These are phyloP conservation scores for Elsinoe australis DNA, from an alignment of 2,329 filamentous ascomycete genomes.

Conservation along the genomic window DNA sequence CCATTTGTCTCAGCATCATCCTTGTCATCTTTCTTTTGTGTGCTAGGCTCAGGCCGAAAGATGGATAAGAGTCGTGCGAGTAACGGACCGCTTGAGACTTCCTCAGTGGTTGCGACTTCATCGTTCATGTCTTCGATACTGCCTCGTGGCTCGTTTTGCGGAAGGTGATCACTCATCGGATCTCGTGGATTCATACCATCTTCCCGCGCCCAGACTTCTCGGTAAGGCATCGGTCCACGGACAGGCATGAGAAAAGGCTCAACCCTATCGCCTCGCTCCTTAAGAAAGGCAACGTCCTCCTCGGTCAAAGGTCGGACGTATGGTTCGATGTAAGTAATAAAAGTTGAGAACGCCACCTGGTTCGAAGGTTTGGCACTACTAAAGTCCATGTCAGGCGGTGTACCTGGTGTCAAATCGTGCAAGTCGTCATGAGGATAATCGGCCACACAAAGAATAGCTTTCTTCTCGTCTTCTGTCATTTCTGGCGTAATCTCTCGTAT, in stretches of 20 bases:
- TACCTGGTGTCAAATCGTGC: slow-evolving; percentile 75
- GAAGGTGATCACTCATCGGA: slow-evolving; percentile 53
- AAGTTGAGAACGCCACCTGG: slow-evolving; percentile 89
- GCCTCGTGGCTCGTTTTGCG: slow-evolving; percentile 75
- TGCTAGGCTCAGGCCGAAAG: slow-evolving; percentile 64
- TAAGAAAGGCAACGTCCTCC: slow-evolving; percentile 86
- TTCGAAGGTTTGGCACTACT: slow-evolving; percentile 88
- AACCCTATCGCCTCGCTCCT: slow-evolving; percentile 74
- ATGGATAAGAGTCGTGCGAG: slow-evolving; percentile 71
- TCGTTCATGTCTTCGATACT: slow-evolving; percentile 82
- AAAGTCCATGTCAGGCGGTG: slow-evolving; percentile 89
- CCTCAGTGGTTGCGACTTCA: slow-evolving; percentile 77
- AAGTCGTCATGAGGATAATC: slow-evolving; percentile 75
- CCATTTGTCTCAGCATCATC: slow-evolving; percentile 46
- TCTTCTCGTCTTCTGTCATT: slow-evolving; percentile 80
- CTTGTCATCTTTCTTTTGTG: slow-evolving; percentile 49
- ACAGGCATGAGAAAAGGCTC: slow-evolving; percentile 80
- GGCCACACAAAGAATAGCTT: slow-evolving; percentile 79
- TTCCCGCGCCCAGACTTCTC: slow-evolving; percentile 88
- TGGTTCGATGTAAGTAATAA: slow-evolving; percentile 84
- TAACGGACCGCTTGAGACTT: slow-evolving; percentile 81
- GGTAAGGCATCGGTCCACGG: slow-evolving; percentile 77
- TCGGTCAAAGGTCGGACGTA: slow-evolving; percentile 85
- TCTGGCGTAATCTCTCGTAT: slow-evolving; percentile 66
- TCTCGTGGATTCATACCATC: slow-evolving; percentile 74